Percentiles rank a stretch among this genome's conserved stretches.
Conservation (phyloP, 2,329 filamentous ascomycete genomes). For the Fusarium phyllophilum region DNA sequence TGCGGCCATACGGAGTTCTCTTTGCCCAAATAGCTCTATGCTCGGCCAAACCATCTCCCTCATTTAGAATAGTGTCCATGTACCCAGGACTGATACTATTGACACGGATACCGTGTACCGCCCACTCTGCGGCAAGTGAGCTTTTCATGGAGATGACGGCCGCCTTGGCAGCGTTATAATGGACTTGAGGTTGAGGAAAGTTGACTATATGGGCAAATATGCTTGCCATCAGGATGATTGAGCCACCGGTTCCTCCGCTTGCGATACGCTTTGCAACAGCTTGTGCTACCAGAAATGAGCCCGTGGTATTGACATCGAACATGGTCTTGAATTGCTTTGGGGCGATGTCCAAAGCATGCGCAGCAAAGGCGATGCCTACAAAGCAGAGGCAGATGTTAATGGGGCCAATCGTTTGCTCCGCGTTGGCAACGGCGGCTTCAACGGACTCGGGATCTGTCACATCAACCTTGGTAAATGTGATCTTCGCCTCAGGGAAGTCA, state of each 20-base stretch:
- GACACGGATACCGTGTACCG: conserved; percentile 1
- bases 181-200: conserved; percentile 75
- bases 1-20: conserved; percentile 9
- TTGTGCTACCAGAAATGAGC: conserved; percentile 75
- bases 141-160: conserved; percentile 15
- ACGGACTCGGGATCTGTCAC: conserved; percentile 2
- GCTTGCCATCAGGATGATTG: conserved; percentile 73
- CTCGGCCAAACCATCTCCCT: conserved; percentile 12
- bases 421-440: neutral
- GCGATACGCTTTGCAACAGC: conserved; percentile 58
- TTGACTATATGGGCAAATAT: conserved; percentile 76
- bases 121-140: conserved; percentile 15
- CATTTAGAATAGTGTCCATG: conserved; percentile 19
- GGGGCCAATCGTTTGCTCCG: neutral
- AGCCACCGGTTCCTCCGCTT: conserved; percentile 61
- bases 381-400: conserved; percentile 16
- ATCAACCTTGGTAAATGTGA: conserved; percentile 6
- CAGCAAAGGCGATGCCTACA: conserved; percentile 45
- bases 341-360: conserved; percentile 68
- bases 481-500: neutral
- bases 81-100: conserved; percentile 23
- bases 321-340: conserved; percentile 70
- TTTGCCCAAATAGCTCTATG: conserved; percentile 11
- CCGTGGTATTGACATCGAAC: conserved; percentile 77
- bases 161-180: conserved; percentile 68